Evolutionary conservation across 2,329 filamentous ascomycete species (phyloP), one percentile per base, ranked within the genome.

Genomic region (Trichoderma cornu-damae): DNA sequence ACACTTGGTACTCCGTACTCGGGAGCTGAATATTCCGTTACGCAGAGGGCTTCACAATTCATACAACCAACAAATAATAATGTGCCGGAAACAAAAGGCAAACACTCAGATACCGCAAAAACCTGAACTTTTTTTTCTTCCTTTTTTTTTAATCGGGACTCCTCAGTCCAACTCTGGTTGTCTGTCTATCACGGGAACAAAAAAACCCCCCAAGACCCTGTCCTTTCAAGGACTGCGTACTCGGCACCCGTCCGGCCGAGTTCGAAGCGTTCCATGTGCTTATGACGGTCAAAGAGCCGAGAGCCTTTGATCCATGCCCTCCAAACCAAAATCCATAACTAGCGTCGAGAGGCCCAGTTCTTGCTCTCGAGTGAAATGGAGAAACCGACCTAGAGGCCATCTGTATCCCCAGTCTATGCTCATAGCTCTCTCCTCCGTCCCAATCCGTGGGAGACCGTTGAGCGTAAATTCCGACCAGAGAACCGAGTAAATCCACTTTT

Each of bases 401-500:
- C 64, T 61, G 63, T 67, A 62, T 66, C 68, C 64, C 65, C 63
- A 65, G 65, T 67, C 65, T 65, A 68, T 66, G 65, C 67, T 66
- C 65, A 67, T 68, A 63, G 66, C 67, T 67, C 69, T 69, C 66
- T 65, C 62, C 63, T 61, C 56, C 57, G 62, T 66, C 66, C 65
- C 67, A 66, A 63, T 69, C 65, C 63, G 64, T 64, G 60, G 60
- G 65, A 68, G 67, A 66, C 65, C 65, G 66, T 65, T 64, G 67
- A 72, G 72, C 71, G 44, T 46, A 47, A 67, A 66, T 66, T 69
- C 60, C 62, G 70, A 77, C 77, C 73, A 78, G 76, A 81, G 73
- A 80, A 79, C 78, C 75, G 80, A 83, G 79, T 81, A 60, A 82
- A 82, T 81, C 80, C 79, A 79, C 79, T 83, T 84, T 83, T 83